Evolutionary conservation across 345 rosid genomes (phyloP), one percentile per base, ranked within the genome.

Genomic region (Noccaea bulbosa): DNA sequence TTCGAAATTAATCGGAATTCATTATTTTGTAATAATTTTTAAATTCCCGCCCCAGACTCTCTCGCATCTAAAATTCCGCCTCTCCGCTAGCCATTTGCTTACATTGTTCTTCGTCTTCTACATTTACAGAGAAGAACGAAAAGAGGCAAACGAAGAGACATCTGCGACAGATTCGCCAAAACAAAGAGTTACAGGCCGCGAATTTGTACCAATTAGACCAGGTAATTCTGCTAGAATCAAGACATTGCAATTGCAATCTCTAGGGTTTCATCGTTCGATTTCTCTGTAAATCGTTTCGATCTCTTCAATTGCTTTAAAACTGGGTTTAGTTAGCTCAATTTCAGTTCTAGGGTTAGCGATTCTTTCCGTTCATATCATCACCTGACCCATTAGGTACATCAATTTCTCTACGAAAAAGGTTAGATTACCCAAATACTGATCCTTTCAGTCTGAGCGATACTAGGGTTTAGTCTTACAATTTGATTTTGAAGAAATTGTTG

Each of bases 21-120:
- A n/a, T 43, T n/a, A 12, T 1, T 3, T 43, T n/a, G 34, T n/a
- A n/a, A 52, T 16, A 46, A 27, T 27, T 47, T 53, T 53, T 38
- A 17, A 49, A 48, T 48, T 59, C 74, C 74, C 74, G 74, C 74
- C 66, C 74, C 66, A 48, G 49, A 7, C 33, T 47, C 16, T n/a
- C 22, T 20, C 22, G 8, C 32, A 48, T 69, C 58, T 11, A 8
- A 58, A 24, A 14, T 35, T 58, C 38, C 6, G 17, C 30, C 27
- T 57, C 48, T 22, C 54, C 54, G 11, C 55, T 2, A 24, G 24
- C 8, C 50, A 46, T 16, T 46, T 46, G 50, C 24, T 15, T 8
- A 27, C 9, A 16, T 17, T 47, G 27, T 16, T 47, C 27, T 3
- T 47, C 51, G 24, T 47, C 27, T 47, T 47, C 30, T 53, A 30